Percentiles rank a stretch among this genome's conserved stretches.
These are phyloP conservation scores for Botrytis galanthina DNA, from an alignment of 2,329 filamentous ascomycete genomes.

Conservation along the genomic window DNA sequence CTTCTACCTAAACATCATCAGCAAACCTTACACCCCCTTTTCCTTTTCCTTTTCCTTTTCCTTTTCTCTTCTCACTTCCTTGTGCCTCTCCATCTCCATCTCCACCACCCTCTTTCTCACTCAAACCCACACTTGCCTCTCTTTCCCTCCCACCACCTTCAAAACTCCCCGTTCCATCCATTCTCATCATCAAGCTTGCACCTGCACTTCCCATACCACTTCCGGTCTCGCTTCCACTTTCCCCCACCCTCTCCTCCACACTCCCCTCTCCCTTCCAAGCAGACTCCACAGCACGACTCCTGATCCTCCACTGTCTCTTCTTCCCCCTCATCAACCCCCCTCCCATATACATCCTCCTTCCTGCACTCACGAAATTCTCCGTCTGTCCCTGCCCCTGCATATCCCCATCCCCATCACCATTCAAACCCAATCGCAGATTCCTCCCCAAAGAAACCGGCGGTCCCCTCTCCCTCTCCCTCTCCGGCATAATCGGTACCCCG, in stretches of 20 bases:
- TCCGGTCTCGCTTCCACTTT: no score
- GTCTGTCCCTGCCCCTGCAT: neutral
- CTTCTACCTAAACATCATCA: neutral
- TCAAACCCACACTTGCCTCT: no score
- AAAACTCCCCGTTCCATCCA: neutral
- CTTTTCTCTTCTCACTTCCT: neutral
- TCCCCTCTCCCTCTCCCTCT: neutral
- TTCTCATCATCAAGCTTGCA: neutral
- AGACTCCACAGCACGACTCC: neutral
- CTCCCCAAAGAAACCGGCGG: constrained; percentile 7
- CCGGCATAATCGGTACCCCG: neutral
- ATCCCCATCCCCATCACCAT: neutral
- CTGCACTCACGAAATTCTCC: neutral
- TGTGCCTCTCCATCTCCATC: neutral
- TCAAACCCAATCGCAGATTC: neutral
- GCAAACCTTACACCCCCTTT: constrained; percentile 14
- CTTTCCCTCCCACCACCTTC: neutral
- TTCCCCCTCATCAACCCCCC: constrained; percentile 4
- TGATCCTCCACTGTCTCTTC: constrained; percentile 15
- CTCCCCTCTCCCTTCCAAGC: neutral
- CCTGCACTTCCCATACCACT: no score
- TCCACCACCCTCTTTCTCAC: neutral
- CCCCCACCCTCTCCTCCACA: neutral
- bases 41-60: neutral
- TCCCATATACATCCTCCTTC: neutral